phyloP scores from a whole-genome alignment of 208 protist genomes.

The Phytomonas sp. region DNA sequence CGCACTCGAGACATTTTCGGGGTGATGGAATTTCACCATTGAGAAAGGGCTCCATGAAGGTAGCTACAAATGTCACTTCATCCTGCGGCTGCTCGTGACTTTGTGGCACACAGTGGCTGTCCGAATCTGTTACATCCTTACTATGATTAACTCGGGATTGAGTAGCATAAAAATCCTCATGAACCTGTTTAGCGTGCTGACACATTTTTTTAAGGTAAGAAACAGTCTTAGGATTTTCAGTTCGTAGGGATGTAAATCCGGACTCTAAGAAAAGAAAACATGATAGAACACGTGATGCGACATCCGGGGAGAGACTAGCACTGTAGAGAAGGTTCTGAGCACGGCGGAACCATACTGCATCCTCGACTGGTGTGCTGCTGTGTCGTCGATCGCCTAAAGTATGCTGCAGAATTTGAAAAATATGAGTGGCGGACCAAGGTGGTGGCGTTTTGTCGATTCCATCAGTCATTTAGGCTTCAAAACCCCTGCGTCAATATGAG shows the following conservation, averaged over 20 bases:
- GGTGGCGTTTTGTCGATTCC: not conserved
- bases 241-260: not conserved
- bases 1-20: not conserved
- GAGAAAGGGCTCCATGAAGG: constrained; percentile 13
- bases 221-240: constrained; percentile 1
- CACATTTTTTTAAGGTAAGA: constrained; percentile 3
- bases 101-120: not conserved
- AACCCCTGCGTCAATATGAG: not conserved
- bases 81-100: constrained; percentile 11
- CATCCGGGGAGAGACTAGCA: not conserved
- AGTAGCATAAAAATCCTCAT: not conserved
- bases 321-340: not conserved
- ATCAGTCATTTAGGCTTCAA: not conserved
- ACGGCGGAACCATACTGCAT: not conserved
- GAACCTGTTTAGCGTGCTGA: not conserved
- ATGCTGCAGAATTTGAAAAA: not conserved
- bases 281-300: constrained; percentile 2
- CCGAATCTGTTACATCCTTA: not conserved
- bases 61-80: constrained; percentile 37
- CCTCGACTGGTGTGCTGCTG: not conserved
- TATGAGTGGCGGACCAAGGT: not conserved
- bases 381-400: not conserved
- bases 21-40: constrained; percentile 2
- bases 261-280: constrained; percentile 7
- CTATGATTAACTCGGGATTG: not conserved